Base-by-base conservation (phyloP, 1,139 yeast species). In the Suhomyces chickasaworum region DNA sequence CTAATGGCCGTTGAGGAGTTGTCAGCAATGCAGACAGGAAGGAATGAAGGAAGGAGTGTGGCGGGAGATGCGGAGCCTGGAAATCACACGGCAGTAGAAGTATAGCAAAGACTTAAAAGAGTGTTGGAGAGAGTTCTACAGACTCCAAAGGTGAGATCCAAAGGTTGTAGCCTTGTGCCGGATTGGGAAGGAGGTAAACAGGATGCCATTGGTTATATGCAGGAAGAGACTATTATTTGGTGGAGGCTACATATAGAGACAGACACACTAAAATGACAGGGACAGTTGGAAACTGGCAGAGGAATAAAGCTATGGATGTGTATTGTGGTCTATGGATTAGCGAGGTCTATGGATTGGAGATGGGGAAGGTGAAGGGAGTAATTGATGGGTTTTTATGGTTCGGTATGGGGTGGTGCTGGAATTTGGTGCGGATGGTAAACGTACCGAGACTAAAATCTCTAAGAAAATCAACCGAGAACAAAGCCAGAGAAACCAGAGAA, bases 111-210 rank as follows among this genome's bases (percentile, higher is more conserved):
- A 37, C 23, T 29, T 18, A 29, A 27, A 23, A 29, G 42, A 21
- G 25, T 25, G 39, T 25, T 18, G 32, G 22, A 22, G 30, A 23
- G 30, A 16, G 36, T 12, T n/a, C n/a, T n/a, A n/a, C 36, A 32
- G 36, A 17, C 7, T 32, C 36, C 12, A 45, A 41, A 42, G 38
- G 33, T 45, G 39, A 45, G 41, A 39, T 39, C 41, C 44, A 27
- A 22, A 15, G 23, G 37, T 29, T 33, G 35, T 31, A 37, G 35
- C 38, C 44, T 17, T 17, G 39, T 9, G 37, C 48, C 45, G 41
- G 41, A 42, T 45, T 20, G 40, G 48, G 48, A 41, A 45, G 48
- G 48, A 41, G 37, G 48, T 45, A 45, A 45, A 45, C 48, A 45
- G 30, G 32, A 42, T 35, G 33, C 12, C 15, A 9, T 30, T 12